These are phyloP conservation scores for Colletotrichum higginsianum DNA, from an alignment of 2,329 filamentous ascomycete species.

Conservation along the genomic window DNA sequence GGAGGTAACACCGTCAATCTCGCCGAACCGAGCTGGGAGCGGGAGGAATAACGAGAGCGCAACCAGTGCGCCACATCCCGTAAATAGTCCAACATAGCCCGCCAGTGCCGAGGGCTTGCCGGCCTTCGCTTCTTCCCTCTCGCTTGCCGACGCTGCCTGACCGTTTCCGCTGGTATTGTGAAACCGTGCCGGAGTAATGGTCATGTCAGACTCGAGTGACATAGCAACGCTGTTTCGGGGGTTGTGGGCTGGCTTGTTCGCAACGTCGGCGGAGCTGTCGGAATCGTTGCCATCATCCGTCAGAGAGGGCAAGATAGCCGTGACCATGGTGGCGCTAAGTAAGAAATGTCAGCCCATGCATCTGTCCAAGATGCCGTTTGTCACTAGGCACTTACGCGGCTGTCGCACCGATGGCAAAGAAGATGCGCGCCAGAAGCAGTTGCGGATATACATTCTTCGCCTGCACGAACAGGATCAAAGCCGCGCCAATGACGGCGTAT, in stretches of 20 bases:
- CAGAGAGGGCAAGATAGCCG: slow-evolving; percentile 86
- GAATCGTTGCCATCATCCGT: slow-evolving; percentile 64
- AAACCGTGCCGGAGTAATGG: slow-evolving; percentile 79
- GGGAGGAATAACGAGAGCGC: slow-evolving; percentile 88
- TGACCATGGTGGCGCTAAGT: slow-evolving; percentile 89
- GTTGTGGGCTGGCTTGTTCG: slow-evolving; percentile 55
- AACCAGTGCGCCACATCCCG: slow-evolving; percentile 90
- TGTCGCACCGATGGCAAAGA: slow-evolving; percentile 94
- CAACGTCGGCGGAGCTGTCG: slow-evolving; percentile 46
- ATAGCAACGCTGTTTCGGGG: slow-evolving; percentile 72
- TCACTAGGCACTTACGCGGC: slow-evolving; percentile 73
- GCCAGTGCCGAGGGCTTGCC: slow-evolving; percentile 77
- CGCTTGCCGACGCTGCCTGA: not conserved
- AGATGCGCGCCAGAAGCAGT: slow-evolving; percentile 84
- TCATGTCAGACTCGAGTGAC: slow-evolving; percentile 81
- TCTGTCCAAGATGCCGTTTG: not conserved
- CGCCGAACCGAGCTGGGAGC: slow-evolving; percentile 83
- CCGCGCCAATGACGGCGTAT: slow-evolving; percentile 84
- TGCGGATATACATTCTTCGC: slow-evolving; percentile 90
- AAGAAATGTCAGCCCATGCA: not conserved
- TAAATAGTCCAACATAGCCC: slow-evolving; percentile 92
- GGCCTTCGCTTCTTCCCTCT: slow-evolving; percentile 46
- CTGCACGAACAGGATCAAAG: slow-evolving; percentile 87
- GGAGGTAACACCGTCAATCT: slow-evolving; percentile 79
- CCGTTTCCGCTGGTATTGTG: slow-evolving; percentile 54